Base-by-base conservation (phyloP, 139 green algal genomes). In the Tetradesmus lagerheimii region DNA sequence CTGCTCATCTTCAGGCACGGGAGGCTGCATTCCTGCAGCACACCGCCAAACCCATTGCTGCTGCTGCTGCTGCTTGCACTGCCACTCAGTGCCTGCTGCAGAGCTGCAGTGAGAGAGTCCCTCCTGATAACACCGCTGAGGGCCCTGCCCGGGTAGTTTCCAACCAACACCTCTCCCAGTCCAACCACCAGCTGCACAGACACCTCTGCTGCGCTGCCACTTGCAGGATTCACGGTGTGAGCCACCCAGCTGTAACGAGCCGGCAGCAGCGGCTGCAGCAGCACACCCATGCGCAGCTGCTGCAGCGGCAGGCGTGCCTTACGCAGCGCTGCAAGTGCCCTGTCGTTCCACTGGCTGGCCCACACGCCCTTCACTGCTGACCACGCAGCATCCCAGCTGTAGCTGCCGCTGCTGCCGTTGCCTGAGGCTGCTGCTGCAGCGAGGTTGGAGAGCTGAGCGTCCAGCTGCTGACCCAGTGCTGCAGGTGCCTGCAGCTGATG, bases 141-240 rank as follows among this genome's bases (percentile, higher is more conserved):
- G 4, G 93, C 93, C 2, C 89, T 74, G 16, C 95, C 95, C 11
- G 93, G 93, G 62, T 94, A 92, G 85, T 94, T 96, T 27, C 94
- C 71, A 45, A 97, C 95, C 23, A 97, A 90, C 25, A 92, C 82
- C 91, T 97, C 95, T 8, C 95, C 95, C 41, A 97, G 80, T 27
- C 95, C 95, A 53, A 91, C 74, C 83, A 97, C 95, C 83, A 93
- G 34, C 91, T 95, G 91, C 31, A 93, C 64, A 35, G 90, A 92
- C 3, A 95, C 88, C 86, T 94, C 87, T 14, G 75, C 71, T 9
- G 39, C 38, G 31, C 78, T 87, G 87, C 87, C 87, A 11, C 27
- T 87, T 11, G 57, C 57, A 80, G 87, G 87, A 47, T 86, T 87
- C 16, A 79, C 71, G 39, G 92, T 95, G 87, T 95, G 93, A 8